Base-by-base conservation (phyloP, 2,329 filamentous ascomycete genomes). In the Sporothrix variecibatus region DNA sequence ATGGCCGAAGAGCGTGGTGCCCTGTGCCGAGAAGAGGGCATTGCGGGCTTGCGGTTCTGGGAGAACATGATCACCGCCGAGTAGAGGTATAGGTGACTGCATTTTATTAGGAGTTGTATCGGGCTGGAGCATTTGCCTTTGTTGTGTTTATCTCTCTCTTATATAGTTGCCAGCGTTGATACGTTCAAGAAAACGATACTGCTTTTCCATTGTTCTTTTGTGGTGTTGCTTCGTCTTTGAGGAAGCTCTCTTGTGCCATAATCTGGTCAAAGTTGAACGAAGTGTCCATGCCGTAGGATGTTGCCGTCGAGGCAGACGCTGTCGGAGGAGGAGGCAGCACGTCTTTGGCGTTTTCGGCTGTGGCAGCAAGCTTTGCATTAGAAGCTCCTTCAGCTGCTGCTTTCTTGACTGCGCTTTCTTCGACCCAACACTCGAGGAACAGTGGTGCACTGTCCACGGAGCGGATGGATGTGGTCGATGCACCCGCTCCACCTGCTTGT, bases 1-100 rank as follows among this genome's bases (percentile, higher is more conserved):
- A 98, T 99, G 95, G 95, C 95, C 0, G 96, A 99, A 82, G 95
- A 98, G 81, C 90, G 89, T 73, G 96, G 96, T 0, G 90, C 91
- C 2, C 81, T 99, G 26, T 98, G 95, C 81, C 91, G 96, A 67
- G 96, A 99, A 81, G 95, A 97, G 79, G 92, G 94, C 4, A 89
- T 98, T 17, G 95, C 98, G 81, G 96, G 96, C 0, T 85, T 97
- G 65, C 92, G 92, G 79, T 99, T 97, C 82, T 99, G 96, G 96
- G 91, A 93, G 82, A 99, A 99, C 79, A 88, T 75, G 34, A 74
- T 75, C 20, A 69, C 67, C 28, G 17, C 46, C 5, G 28, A 53
- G 67, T 51, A 46, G n/a, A 23, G 34, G 34, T 34, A 34, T 4
- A 31, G 60, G 60, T 17, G 9, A 31, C 28, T 23, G 23, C 23